Conservation (phyloP, 129 eudicot genomes). For the Flaveria bidentis region DNA sequence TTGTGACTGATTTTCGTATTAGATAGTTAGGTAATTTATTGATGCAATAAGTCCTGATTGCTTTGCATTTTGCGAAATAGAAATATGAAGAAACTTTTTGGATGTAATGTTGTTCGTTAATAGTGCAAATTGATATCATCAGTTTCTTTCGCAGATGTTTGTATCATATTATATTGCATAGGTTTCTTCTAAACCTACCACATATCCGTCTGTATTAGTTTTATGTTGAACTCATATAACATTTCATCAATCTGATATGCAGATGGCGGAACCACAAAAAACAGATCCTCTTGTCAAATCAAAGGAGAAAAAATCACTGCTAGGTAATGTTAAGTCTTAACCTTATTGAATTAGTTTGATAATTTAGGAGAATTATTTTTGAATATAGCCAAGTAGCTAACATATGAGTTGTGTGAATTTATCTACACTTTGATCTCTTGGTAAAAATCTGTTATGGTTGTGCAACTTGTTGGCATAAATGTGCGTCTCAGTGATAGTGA, state of each 20-base stretch:
- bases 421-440: conserved; percentile 23
- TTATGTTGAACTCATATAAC: conserved; percentile 9
- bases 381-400: not conserved
- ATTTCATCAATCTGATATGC: conserved; percentile 22
- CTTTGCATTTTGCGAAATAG: not conserved
- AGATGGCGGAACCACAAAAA: conserved; percentile 75
- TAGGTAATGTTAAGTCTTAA: conserved; percentile 48
- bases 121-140: conserved; percentile 8
- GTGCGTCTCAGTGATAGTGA: conserved; percentile 24
- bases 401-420: conserved; percentile 15
- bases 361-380: not conserved
- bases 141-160: not conserved
- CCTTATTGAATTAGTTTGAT: conserved; percentile 2
- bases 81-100: conserved; percentile 10
- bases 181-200: conserved; percentile 10
- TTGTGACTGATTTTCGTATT: not conserved
- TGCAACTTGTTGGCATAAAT: not conserved
- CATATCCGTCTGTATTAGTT: not conserved
- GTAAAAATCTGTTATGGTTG: conserved; percentile 2
- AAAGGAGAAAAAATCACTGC: conserved; percentile 51
- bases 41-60: conserved; percentile 9
- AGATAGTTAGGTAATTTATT: not conserved
- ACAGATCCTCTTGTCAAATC: conserved; percentile 38
- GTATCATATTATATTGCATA: conserved; percentile 13
- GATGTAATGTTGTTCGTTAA: conserved; percentile 5